These are phyloP conservation scores for Nannochloropsis gaditana DNA, from an alignment of 108 stramenopile genomes.

Conservation along the genomic window DNA sequence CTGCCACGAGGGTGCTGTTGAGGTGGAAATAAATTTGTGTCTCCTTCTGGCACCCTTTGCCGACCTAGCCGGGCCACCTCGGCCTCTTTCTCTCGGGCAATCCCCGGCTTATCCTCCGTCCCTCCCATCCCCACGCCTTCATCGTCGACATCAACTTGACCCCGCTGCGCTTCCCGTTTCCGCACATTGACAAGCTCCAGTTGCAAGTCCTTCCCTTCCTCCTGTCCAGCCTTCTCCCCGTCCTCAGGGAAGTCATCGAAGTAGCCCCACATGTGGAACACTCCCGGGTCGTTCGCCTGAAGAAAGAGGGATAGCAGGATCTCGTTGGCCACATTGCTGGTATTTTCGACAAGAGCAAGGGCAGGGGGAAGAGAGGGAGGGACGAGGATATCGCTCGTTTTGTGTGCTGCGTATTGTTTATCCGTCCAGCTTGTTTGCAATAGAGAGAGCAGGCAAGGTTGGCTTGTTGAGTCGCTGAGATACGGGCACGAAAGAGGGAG, in stretches of 20 bases:
- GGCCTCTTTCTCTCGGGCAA: not conserved
- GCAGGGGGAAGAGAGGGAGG: not conserved
- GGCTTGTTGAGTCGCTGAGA: not conserved
- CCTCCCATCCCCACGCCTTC: not conserved
- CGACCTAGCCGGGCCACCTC: not conserved
- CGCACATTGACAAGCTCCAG: not conserved
- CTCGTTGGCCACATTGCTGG: not conserved
- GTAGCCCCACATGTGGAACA: not conserved
- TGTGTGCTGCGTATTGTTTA: not conserved
- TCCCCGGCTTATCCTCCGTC: not conserved
- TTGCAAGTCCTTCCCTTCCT: not conserved
- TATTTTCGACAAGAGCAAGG: not conserved
- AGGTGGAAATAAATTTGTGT: not conserved
- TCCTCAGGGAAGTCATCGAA: not conserved
- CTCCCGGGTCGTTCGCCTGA: not conserved
- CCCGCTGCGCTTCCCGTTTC: not conserved
- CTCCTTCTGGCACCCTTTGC: not conserved
- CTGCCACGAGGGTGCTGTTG: not conserved
- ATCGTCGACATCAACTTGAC: not conserved
- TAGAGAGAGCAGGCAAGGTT: not conserved
- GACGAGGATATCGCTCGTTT: not conserved
- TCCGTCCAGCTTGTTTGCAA: not conserved
- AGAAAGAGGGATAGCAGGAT: not conserved
- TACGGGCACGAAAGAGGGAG: not conserved
- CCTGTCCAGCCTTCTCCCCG: not conserved